Evolutionary conservation across 768 basidiomycete species (phyloP).

Genomic region (Lactifluus piperatus): DNA sequence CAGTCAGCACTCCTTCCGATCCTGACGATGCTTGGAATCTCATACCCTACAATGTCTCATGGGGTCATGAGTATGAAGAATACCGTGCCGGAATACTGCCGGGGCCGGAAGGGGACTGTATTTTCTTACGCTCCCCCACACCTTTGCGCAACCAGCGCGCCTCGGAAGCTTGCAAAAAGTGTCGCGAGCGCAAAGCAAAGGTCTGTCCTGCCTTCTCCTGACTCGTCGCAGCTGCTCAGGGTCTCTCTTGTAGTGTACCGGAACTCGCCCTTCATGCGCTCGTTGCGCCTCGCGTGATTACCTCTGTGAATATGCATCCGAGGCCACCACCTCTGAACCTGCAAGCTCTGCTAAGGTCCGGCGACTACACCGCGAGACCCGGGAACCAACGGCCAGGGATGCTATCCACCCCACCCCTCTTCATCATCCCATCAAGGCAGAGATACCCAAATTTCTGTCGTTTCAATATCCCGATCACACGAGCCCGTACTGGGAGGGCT

Average conservation of each 20-base stretch:
- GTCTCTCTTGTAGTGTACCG: conserved; percentile 27
- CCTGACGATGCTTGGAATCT: conserved; percentile 30
- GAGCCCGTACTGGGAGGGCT: conserved; percentile 16
- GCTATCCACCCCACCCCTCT: neutral
- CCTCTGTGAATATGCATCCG: conserved; percentile 28
- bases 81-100: conserved; percentile 30
- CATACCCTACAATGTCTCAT: conserved; percentile 33
- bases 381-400: neutral
- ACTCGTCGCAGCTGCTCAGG: neutral
- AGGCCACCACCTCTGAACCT: conserved; percentile 15
- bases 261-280: conserved; percentile 29
- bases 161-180: conserved; percentile 31
- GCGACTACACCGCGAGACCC: conserved; percentile 11
- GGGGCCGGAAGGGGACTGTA: conserved; percentile 31
- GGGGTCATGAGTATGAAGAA: conserved; percentile 30
- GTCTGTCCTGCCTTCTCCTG: conserved; percentile 20
- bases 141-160: conserved; percentile 32
- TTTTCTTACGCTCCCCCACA: conserved; percentile 34
- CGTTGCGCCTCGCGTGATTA: conserved; percentile 30
- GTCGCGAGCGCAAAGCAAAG: conserved; percentile 35
- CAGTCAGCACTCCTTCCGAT: conserved; percentile 11
- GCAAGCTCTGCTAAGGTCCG: conserved; percentile 11
- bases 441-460: conserved; percentile 6
- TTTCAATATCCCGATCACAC: conserved; percentile 13
- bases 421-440: conserved; percentile 9